Base-by-base conservation (phyloP, 306 rosid genomes). In the Prunus mongolica region DNA sequence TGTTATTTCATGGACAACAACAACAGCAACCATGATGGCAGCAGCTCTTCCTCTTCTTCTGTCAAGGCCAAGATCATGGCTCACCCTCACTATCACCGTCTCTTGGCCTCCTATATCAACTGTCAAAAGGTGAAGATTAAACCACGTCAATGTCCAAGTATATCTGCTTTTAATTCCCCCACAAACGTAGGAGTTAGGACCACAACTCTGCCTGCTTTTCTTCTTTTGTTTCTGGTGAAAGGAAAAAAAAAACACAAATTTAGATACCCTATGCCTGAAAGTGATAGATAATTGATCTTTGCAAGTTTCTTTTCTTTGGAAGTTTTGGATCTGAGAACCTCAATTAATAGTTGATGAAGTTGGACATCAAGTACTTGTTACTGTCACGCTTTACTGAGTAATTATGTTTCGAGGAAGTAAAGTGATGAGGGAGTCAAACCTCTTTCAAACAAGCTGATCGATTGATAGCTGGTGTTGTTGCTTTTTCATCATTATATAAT, bases 51-150 rank as follows among this genome's bases (percentile, higher is more conserved):
- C 22, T 81, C 90, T 66, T 77, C 90, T 38, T 62, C 87, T 50
- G 77, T 88, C 30, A 95, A 90, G 85, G 90, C 92, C 8, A 95
- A 92, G 93, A 92, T 95, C 87, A 90, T 92, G 96, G 92, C 92
- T 46, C 99, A 95, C 88, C 97, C 99, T 81, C 97, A 90, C 90
- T 95, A 95, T 84, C 99, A 86, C 50, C 97, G 97, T 28, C 97
- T 95, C 77, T 74, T 95, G 69, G 85, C 89, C 58, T 95, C 99
- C 28, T 95, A 90, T 79, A 82, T 89, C 91, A 95, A 84, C 66
- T 95, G 99, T 75, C 99, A 93, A 65, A 95, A 95, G 97, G 98
- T 93, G 32, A 81, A 78, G 20, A 54, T 62, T 27, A 34, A 77
- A 55, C 62, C 67, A 62, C 44, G 44, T 38, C 44, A 38, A 38